A percentile compares a stretch with the other conserved stretches of the same genome.
phyloP scores from a whole-genome alignment of 495 filamentous ascomycete species.

The Rusavskia elegans region DNA sequence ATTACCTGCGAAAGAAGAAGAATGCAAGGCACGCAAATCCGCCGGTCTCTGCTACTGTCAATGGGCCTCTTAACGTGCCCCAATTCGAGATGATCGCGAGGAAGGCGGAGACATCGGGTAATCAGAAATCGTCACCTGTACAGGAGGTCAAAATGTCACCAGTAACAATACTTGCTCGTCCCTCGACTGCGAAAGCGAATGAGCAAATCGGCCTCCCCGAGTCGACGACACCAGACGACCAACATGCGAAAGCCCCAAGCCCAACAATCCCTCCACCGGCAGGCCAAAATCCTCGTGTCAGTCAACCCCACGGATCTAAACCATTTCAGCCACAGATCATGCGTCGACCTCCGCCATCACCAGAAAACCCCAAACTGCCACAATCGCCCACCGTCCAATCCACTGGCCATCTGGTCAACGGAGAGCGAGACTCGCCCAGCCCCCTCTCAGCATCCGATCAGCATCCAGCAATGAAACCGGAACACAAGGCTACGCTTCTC shows the following conservation, averaged over 20 bases:
- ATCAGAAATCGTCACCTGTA: neutral
- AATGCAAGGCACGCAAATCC: conserved; percentile 2
- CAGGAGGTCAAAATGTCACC: conserved; percentile 1
- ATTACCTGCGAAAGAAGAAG: neutral
- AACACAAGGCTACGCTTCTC: conserved; percentile 53
- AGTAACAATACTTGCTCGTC: conserved; percentile 11
- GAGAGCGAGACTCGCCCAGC: conserved; percentile 13
- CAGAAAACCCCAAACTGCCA: neutral
- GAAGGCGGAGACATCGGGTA: neutral
- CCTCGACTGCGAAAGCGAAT: neutral
- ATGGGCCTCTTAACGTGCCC: conserved; percentile 32
- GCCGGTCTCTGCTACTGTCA: conserved; percentile 30
- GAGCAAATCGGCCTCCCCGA: neutral
- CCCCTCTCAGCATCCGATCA: conserved; percentile 17
- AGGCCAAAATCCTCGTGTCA: neutral
- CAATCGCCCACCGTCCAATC: conserved; percentile 10
- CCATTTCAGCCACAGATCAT: conserved; percentile 46
- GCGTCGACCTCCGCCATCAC: conserved; percentile 26
- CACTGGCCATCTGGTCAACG: conserved; percentile 12
- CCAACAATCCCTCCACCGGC: neutral
- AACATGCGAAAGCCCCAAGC: neutral
- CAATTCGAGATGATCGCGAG: conserved; percentile 25
- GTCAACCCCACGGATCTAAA: conserved; percentile 15
- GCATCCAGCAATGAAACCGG: conserved; percentile 30
- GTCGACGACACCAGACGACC: neutral